phyloP scores from a whole-genome alignment of 2,329 filamentous ascomycete genomes.

The Aureobasidium vineae region DNA sequence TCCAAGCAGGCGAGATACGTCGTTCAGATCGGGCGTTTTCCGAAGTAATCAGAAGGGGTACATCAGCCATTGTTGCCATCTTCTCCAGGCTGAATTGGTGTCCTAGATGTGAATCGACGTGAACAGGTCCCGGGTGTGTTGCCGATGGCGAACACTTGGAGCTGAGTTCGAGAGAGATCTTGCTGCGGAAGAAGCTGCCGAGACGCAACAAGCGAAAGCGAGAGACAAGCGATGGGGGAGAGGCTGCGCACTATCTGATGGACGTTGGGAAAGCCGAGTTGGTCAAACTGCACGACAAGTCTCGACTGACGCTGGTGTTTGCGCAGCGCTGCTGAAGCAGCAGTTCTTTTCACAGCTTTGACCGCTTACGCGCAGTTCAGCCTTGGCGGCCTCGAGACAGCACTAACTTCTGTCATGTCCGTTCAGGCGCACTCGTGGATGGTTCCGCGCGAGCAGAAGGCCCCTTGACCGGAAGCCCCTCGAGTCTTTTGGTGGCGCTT shows the following conservation, averaged over 20 bases:
- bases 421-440: background rate
- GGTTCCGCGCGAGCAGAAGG: background rate
- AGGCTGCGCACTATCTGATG: background rate
- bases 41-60: conserved; percentile 72
- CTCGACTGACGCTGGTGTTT: background rate
- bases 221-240: background rate
- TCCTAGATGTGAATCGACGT: background rate
- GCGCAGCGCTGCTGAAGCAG: background rate
- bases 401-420: conserved; percentile 6
- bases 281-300: background rate
- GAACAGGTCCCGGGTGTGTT: background rate
- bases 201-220: background rate
- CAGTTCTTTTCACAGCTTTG: background rate
- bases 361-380: conserved; percentile 6
- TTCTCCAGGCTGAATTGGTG: background rate
- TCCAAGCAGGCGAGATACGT: conserved; percentile 89
- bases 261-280: background rate
- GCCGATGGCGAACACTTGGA: background rate
- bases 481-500: background rate
- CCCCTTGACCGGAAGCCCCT: background rate
- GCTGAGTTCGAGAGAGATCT: background rate
- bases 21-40: conserved; percentile 81
- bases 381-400: conserved; percentile 14
- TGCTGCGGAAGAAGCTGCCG: background rate
- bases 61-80: conserved; percentile 59